These are phyloP conservation scores for Picocystis sp. DNA, from an alignment of 163 green algal genomes.

Conservation along the genomic window DNA sequence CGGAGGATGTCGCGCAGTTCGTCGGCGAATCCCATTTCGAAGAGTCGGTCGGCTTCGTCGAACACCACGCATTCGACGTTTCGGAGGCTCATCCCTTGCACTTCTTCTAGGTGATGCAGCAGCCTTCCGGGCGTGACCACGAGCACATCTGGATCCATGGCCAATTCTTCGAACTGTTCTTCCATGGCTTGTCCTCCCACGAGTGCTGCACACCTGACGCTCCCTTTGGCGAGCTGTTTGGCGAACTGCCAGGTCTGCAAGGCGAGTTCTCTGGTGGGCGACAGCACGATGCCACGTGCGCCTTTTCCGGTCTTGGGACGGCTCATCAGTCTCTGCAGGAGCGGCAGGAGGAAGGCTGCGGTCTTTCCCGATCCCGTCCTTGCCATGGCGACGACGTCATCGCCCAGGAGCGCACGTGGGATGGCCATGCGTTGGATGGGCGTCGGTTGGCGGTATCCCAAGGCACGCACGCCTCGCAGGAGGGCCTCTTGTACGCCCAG, in stretches of 20 bases:
- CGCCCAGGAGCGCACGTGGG: too few relatives aligned
- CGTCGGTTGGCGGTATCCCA: too few relatives aligned
- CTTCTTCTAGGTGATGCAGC: constrained; percentile 77
- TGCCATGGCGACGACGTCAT: constrained; percentile 3
- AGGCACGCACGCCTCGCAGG: too few relatives aligned
- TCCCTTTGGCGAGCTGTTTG: constrained; percentile 4
- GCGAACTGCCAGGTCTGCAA: constrained; percentile 4
- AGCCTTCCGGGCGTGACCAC: constrained; percentile 79
- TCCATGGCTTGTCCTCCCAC: constrained; percentile 93
- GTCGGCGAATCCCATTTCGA: constrained; percentile 93
- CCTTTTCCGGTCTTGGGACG: not conserved
- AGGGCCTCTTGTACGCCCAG: too few relatives aligned
- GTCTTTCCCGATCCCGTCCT: constrained; percentile 94
- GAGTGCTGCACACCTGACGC: constrained; percentile 61
- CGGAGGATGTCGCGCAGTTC: constrained; percentile 61
- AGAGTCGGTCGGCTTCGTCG: constrained; percentile 91
- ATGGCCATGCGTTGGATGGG: too few relatives aligned
- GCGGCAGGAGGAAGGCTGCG: constrained; percentile 32
- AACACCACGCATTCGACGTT: constrained; percentile 68
- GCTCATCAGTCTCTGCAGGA: constrained; percentile 6
- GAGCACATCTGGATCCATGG: constrained; percentile 74
- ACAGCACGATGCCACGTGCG: constrained; percentile 1
- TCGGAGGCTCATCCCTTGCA: constrained; percentile 61
- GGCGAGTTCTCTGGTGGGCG: constrained; percentile 1
- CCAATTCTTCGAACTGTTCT: constrained; percentile 87